A percentile compares a stretch with the other conserved stretches of the same genome.
phyloP scores from a whole-genome alignment of 257 asterid species.

The Voacanga thouarsii region DNA sequence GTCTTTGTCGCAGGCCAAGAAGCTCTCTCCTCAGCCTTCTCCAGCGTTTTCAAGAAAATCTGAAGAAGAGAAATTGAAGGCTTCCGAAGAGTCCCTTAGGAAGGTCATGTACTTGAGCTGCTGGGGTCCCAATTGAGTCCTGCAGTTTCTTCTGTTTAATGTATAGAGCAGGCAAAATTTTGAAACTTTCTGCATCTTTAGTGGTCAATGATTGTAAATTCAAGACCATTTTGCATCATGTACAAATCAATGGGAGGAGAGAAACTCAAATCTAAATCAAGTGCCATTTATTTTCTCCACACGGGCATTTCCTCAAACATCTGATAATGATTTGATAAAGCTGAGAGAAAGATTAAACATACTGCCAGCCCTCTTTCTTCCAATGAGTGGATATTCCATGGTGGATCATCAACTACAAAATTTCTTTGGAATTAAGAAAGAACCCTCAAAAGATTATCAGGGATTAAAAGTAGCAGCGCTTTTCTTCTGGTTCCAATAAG shows the following conservation, averaged over 20 bases:
- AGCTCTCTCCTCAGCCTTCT: constrained; percentile 13
- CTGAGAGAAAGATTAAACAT: not conserved
- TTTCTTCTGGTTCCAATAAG: too few relatives aligned
- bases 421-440: too few relatives aligned
- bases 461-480: too few relatives aligned
- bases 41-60: too few relatives aligned
- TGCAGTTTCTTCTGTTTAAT: not conserved
- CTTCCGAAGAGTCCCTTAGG: constrained; percentile 28
- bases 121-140: constrained; percentile 28
- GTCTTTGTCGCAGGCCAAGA: constrained; percentile 21
- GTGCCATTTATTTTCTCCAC: not conserved
- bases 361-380: too few relatives aligned
- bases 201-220: not conserved
- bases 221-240: not conserved
- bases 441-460: too few relatives aligned
- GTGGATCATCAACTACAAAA: too few relatives aligned
- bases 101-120: constrained; percentile 32
- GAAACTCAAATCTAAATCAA: not conserved
- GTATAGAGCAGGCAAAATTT: not conserved
- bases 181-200: not conserved
- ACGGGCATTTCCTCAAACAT: not conserved
- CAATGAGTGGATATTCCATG: too few relatives aligned
- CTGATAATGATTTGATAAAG: not conserved
- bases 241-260: constrained; percentile 2
- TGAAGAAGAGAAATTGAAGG: constrained; percentile 2